Percentiles rank a stretch among this genome's conserved stretches.
Evolutionary conservation across 495 filamentous ascomycete species (phyloP).

Genomic region (Rhypophila decipiens): DNA sequence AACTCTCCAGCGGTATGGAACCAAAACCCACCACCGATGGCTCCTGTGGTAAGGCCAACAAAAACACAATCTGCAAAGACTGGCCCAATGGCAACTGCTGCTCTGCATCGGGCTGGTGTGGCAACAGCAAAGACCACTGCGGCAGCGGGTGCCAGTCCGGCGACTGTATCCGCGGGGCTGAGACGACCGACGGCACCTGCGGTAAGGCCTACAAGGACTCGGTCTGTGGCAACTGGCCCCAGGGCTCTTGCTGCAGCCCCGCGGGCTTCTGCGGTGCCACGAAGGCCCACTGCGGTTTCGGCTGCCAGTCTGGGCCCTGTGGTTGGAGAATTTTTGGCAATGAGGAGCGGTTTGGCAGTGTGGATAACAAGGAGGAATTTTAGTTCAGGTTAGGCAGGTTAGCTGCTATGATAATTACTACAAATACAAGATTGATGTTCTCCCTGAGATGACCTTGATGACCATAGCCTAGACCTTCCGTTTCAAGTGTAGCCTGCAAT

Average conservation of each 20-base stretch:
- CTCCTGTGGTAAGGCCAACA: constrained; percentile 1
- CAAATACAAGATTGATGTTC: too few species aligned
- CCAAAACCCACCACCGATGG: background rate
- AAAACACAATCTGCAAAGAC: constrained; percentile 1
- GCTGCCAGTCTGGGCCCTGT: background rate
- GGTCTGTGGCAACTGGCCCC: background rate
- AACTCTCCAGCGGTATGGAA: background rate
- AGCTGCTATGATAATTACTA: too few species aligned
- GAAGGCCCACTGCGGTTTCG: background rate
- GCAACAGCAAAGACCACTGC: background rate
- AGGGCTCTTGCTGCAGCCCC: background rate
- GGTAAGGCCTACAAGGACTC: background rate
- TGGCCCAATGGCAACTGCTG: constrained; percentile 4
- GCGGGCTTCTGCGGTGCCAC: background rate
- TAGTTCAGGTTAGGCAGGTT: too few species aligned
- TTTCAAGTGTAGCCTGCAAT: too few species aligned
- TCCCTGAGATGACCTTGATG: too few species aligned
- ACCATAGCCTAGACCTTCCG: too few species aligned
- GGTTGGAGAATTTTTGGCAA: too few species aligned
- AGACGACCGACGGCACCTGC: background rate
- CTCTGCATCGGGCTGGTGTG: background rate
- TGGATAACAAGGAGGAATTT: too few species aligned
- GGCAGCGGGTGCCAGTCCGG: background rate
- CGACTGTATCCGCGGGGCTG: background rate
- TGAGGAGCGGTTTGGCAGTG: too few species aligned